phyloP scores from a whole-genome alignment of 108 stramenopile species.

The Cyclotella atomus region DNA sequence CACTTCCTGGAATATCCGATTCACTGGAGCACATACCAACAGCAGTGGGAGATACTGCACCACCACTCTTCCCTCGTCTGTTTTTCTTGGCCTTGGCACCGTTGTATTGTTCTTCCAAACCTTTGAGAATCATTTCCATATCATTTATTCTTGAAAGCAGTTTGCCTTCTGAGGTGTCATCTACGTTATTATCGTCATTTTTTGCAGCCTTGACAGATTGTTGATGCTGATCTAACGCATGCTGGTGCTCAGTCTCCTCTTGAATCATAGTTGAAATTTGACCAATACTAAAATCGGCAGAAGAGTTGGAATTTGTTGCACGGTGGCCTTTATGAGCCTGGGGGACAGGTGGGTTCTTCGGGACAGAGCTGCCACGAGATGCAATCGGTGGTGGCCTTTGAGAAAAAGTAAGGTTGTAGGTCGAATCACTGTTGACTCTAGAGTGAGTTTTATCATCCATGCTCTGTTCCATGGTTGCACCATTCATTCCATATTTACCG shows the following conservation, averaged over 20 bases:
- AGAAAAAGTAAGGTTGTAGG: neutral
- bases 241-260: slow-evolving; percentile 49
- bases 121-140: slow-evolving; percentile 33
- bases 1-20: neutral
- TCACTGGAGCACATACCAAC: slow-evolving; percentile 16
- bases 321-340: slow-evolving; percentile 4
- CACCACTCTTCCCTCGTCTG: neutral
- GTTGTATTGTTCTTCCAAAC: slow-evolving; percentile 25
- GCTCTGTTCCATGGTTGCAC: neutral
- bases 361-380: neutral
- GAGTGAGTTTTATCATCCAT: neutral
- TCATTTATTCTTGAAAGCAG: slow-evolving; percentile 28
- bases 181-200: neutral
- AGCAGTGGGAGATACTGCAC: slow-evolving; percentile 10
- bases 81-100: slow-evolving; percentile 19
- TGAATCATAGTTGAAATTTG: slow-evolving; percentile 51
- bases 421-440: slow-evolving; percentile 10
- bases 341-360: neutral
- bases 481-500: neutral
- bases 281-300: slow-evolving; percentile 46
- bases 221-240: slow-evolving; percentile 36
- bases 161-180: slow-evolving; percentile 7
- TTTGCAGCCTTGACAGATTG: neutral
- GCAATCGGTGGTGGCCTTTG: slow-evolving; percentile 7
- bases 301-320: slow-evolving; percentile 30